phyloP scores from a whole-genome alignment of 768 basidiomycete species.

The Pulveroboletus sp. region DNA sequence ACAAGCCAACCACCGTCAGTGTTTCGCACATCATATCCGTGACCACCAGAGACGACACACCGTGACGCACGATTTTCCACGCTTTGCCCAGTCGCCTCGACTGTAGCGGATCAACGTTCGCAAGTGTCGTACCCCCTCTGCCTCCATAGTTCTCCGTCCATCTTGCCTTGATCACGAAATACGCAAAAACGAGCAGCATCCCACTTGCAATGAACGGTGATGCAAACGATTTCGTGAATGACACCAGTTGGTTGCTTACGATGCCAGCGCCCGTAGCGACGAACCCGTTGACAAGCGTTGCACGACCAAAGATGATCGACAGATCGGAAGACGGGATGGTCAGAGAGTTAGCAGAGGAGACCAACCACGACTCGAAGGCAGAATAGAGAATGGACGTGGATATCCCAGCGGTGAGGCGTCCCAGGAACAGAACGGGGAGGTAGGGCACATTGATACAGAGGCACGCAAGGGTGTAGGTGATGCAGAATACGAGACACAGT shows the following conservation, averaged over 20 bases:
- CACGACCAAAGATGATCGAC: conserved; percentile 66
- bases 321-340: conserved; percentile 54
- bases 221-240: conserved; percentile 44
- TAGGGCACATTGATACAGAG: conserved; percentile 51
- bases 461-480: conserved; percentile 60
- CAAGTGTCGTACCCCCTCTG: conserved; percentile 25
- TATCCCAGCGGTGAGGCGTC: conserved; percentile 62
- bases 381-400: conserved; percentile 76
- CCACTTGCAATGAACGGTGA: conserved; percentile 68
- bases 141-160: conserved; percentile 74
- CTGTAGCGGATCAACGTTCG: conserved; percentile 42
- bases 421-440: conserved; percentile 57
- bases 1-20: conserved; percentile 4
- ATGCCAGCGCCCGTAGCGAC: conserved; percentile 67
- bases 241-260: conserved; percentile 61
- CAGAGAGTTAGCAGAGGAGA: conserved; percentile 52
- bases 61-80: conserved; percentile 51
- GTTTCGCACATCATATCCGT: neutral
- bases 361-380: conserved; percentile 74
- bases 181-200: conserved; percentile 46
- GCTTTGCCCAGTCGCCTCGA: conserved; percentile 50
- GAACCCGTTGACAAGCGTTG: conserved; percentile 68
- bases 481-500: conserved; percentile 67
- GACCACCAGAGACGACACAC: conserved; percentile 26
- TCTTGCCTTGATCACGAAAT: conserved; percentile 48